Base-by-base conservation (phyloP, 108 stramenopile species). In the Pseudonitzschia pungens region DNA sequence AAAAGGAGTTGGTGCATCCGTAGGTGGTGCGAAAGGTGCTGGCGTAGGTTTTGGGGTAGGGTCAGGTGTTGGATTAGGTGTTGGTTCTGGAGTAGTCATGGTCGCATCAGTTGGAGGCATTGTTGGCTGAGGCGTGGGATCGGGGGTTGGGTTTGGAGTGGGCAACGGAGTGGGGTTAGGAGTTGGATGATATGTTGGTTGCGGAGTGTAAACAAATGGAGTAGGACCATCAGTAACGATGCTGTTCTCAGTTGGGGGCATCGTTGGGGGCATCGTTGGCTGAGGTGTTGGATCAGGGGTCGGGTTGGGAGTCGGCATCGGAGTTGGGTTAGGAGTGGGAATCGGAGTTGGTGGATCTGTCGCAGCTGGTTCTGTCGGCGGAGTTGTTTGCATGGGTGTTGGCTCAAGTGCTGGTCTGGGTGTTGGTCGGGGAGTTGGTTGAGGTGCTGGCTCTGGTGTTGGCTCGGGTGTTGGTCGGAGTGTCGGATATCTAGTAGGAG, bases 161-260 rank as follows among this genome's bases (percentile, higher is more conserved):
- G 60, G 60, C 29, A 62, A 40, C 0, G 60, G 60, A 62, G 60
- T 62, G 5, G 60, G 60, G 5, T 3, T 4, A n/a, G 31, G 60
- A n/a, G 60, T 62, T 33, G 60, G 60, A 9, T 9, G 31, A 2
- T 62, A 10, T 5, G 60, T 62, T 62, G 60, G 60, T 28, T 62
- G 60, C 14, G 60, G 60, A 33, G 60, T 62, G 29, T 62, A 62
- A 14, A 62, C 60, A 62, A 62, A 62, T 62, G 33, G 32, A 41
- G 60, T 40, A 40, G 60, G 57, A 11, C 24, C 4, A 9, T 15
- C 20, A 5, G 57, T 58, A 7, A n/a, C 0, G 14, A 5, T 31
- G 21, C 57, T 31, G 12, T n/a, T n/a, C n/a, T n/a, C n/a, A n/a
- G n/a, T n/a, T n/a, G n/a, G n/a, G n/a, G n/a, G n/a, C n/a, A n/a